Percentiles rank a stretch among this genome's conserved stretches.
phyloP scores from a whole-genome alignment of 768 basidiomycete genomes.

The Panaeolus papilionaceus region DNA sequence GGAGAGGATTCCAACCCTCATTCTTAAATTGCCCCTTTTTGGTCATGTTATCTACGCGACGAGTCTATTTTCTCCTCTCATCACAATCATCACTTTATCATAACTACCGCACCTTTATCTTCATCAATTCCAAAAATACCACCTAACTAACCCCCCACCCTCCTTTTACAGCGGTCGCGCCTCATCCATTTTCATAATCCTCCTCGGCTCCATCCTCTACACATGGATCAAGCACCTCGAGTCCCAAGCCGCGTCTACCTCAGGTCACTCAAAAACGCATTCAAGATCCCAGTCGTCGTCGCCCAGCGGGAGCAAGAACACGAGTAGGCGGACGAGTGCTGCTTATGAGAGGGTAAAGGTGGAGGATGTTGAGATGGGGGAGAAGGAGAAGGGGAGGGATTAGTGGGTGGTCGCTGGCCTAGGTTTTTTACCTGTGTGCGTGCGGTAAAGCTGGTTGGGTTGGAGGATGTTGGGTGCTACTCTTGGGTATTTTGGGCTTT shows the following conservation, averaged over 20 bases:
- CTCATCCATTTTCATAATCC: constrained; percentile 81
- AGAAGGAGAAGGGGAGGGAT: constrained; percentile 13
- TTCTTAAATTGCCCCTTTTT: no score
- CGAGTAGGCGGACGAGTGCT: not conserved
- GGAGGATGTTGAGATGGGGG: constrained; percentile 40
- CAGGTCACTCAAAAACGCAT: not conserved
- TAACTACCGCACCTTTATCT: not conserved
- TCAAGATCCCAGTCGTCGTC: no score
- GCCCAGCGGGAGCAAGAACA: not conserved
- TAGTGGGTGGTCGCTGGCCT: not conserved
- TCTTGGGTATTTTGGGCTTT: no score
- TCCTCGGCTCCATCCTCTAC: constrained; percentile 83
- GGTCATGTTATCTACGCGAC: no score
- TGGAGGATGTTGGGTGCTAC: no score
- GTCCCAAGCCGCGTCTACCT: constrained; percentile 45
- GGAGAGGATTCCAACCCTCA: not conserved
- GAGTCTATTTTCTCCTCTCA: not conserved
- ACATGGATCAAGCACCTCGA: constrained; percentile 89
- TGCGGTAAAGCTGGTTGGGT: no score
- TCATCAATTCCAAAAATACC: not conserved
- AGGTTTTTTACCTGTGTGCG: no score
- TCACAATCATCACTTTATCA: constrained; percentile 12
- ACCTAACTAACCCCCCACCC: constrained; percentile 5
- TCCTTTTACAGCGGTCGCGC: constrained; percentile 68
- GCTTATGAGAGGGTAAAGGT: constrained; percentile 67